Percentiles rank a stretch among this genome's conserved stretches.
phyloP scores from a whole-genome alignment of 23 red algal genomes.

The Cyanidiococcus yangmingshanensis region DNA sequence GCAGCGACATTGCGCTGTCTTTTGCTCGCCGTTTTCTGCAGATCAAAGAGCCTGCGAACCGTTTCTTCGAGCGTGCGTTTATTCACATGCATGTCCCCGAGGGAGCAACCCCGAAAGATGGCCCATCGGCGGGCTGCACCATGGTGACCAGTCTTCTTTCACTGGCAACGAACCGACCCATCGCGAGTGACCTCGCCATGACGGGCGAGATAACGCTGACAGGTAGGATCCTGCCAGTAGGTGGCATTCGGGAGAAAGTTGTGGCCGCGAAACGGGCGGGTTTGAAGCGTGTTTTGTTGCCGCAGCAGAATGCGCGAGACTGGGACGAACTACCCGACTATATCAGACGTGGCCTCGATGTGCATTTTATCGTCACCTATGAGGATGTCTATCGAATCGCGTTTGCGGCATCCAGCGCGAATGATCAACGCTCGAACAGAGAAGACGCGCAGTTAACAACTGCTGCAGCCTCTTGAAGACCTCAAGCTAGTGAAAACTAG shows the following conservation, averaged over 20 bases:
- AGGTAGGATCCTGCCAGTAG: constrained; percentile 72
- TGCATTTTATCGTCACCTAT: constrained; percentile 63
- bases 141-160: constrained; percentile 89
- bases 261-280: constrained; percentile 69
- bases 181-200: constrained; percentile 69
- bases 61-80: constrained; percentile 61
- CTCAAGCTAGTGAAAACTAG: too few species aligned
- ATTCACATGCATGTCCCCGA: constrained; percentile 93
- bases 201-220: constrained; percentile 93
- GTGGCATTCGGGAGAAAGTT: constrained; percentile 86
- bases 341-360: constrained; percentile 53
- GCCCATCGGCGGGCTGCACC: constrained; percentile 55
- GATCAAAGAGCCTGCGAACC: constrained; percentile 41
- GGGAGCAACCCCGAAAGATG: constrained; percentile 89
- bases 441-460: too few species aligned
- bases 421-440: too few species aligned
- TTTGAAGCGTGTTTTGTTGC: constrained; percentile 70
- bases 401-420: too few species aligned
- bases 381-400: constrained; percentile 41
- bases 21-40: constrained; percentile 55
- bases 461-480: too few species aligned
- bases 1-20: constrained; percentile 77
- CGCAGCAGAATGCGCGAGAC: constrained; percentile 57
- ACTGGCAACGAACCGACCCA: constrained; percentile 39
- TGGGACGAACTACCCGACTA: constrained; percentile 81